Evolutionary conservation across 257 asterid genomes (phyloP).

Genomic region (Dorcoceras hygrometricum): DNA sequence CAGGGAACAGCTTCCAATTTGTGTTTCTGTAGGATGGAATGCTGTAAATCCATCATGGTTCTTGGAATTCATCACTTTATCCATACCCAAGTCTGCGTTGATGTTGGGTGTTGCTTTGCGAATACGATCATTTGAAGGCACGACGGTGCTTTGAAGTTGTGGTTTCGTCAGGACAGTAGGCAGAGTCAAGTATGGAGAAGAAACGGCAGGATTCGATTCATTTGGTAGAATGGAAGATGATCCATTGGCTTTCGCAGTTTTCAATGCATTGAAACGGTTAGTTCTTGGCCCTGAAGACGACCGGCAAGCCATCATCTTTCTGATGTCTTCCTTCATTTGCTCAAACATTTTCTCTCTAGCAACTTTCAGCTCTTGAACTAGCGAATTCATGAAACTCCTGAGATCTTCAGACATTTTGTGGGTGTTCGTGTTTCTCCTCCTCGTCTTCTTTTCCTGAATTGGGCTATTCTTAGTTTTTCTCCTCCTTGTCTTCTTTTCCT

Average conservation of each 20-base stretch:
- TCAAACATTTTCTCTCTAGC: neutral
- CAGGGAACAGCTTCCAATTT: neutral
- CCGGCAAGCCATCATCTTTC: neutral
- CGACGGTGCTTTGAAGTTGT: neutral
- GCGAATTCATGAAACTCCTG: neutral
- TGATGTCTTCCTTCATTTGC: neutral
- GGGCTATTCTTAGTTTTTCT: neutral
- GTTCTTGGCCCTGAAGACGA: neutral
- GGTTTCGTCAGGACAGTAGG: neutral
- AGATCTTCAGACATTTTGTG: neutral
- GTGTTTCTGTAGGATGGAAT: neutral
- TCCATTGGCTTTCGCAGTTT: neutral
- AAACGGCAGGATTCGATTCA: neutral
- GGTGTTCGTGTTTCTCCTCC: neutral
- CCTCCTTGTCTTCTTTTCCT: neutral
- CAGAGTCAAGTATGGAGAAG: neutral
- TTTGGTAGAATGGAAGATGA: neutral
- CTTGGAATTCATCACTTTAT: neutral
- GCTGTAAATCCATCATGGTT: neutral
- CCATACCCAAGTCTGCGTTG: neutral
- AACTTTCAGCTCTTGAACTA: neutral
- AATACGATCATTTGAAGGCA: neutral
- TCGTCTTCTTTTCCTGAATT: neutral
- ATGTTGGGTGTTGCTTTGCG: neutral
- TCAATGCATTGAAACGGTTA: neutral